Conservation (phyloP, 164 flowering plant genomes). For the Cinnamomum chago region DNA sequence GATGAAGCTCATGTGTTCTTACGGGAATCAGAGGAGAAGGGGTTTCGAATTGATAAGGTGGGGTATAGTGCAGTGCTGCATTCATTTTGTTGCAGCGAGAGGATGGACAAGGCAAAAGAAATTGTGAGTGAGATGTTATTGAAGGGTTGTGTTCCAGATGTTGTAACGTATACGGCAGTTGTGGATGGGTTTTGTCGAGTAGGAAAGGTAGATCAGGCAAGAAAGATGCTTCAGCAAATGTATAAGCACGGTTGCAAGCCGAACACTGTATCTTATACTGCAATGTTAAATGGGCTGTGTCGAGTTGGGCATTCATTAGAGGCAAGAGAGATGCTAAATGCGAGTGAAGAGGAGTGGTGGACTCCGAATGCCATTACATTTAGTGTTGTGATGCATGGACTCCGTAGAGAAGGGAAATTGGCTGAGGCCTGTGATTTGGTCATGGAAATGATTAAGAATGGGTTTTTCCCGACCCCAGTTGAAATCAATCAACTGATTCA, state of each 20-base stretch:
- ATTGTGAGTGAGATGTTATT: slow-evolving; percentile 68
- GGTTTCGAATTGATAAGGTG: slow-evolving; percentile 71
- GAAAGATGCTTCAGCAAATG: slow-evolving; percentile 71
- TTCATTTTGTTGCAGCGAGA: slow-evolving; percentile 60
- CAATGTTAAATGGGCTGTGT: slow-evolving; percentile 77
- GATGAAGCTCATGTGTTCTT: slow-evolving; percentile 67
- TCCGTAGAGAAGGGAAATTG: slow-evolving; percentile 71
- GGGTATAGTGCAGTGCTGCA: slow-evolving; percentile 74
- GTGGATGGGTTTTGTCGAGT: slow-evolving; percentile 62
- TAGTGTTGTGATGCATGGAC: slow-evolving; percentile 83
- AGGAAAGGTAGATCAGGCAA: slow-evolving; percentile 75
- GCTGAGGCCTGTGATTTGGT: slow-evolving; percentile 72
- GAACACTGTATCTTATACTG: slow-evolving; percentile 75
- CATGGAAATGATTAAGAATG: slow-evolving; percentile 61
- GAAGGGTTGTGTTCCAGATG: slow-evolving; percentile 79
- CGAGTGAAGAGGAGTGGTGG: slow-evolving; percentile 84
- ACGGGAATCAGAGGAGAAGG: slow-evolving; percentile 65
- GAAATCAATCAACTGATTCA: slow-evolving; percentile 71
- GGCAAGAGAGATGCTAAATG: slow-evolving; percentile 75
- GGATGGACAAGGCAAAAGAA: slow-evolving; percentile 64
- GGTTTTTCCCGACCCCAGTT: slow-evolving; percentile 68
- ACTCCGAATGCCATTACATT: slow-evolving; percentile 82
- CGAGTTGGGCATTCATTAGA: slow-evolving; percentile 58
- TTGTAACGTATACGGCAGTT: slow-evolving; percentile 82
- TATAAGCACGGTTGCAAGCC: slow-evolving; percentile 82